Evolutionary conservation across 78 protist genomes (phyloP).

Genomic region (Dictyostelium citrinum): DNA sequence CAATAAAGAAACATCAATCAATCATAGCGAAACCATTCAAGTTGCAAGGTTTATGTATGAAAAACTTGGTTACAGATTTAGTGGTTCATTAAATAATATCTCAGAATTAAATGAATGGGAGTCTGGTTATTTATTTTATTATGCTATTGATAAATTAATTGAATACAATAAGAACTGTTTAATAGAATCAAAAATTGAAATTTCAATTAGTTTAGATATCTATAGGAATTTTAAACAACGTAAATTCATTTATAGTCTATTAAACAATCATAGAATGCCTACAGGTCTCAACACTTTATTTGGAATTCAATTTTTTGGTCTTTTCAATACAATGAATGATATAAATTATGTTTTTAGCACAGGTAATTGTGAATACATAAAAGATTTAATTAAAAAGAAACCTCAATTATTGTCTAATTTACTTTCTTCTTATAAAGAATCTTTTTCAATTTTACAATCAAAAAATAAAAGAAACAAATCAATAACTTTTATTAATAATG

Average conservation of each 20-base stretch:
- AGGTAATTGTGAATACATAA: neutral
- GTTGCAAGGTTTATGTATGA: neutral
- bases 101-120: neutral
- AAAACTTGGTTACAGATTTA: neutral
- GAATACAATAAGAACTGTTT: too few species aligned
- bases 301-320: too few species aligned
- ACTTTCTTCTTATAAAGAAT: neutral
- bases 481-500: neutral
- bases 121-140: slow-evolving; percentile 2
- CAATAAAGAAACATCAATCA: neutral
- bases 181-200: neutral
- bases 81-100: neutral
- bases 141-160: neutral
- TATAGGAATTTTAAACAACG: neutral
- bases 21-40: neutral
- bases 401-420: neutral
- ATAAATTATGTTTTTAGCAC: neutral
- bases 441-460: neutral
- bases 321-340: neutral
- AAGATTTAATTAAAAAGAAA: neutral
- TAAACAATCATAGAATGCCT: too few species aligned
- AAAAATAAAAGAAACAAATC: neutral
- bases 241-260: neutral
- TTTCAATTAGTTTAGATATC: neutral
- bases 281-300: too few species aligned